phyloP scores from a whole-genome alignment of 1,284 basidiomycete species.

The Ustilago hordei region DNA sequence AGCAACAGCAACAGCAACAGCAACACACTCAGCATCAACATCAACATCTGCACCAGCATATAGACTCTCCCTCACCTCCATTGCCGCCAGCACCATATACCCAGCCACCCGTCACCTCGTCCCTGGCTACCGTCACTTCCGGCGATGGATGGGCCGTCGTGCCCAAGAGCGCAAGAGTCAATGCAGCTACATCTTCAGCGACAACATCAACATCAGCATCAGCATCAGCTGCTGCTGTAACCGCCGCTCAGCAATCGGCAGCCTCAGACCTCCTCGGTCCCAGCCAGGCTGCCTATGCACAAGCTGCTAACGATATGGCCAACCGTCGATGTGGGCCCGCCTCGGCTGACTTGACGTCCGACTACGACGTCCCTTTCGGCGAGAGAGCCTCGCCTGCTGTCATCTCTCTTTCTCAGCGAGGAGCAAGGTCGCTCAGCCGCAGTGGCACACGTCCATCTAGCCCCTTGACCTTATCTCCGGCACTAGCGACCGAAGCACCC shows the following conservation, averaged over 20 bases:
- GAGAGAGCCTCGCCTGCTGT: constrained; percentile 48
- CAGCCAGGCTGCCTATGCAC: constrained; percentile 27
- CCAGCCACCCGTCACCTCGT: constrained; percentile 34
- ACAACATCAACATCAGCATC: not conserved
- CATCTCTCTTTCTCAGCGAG: constrained; percentile 44
- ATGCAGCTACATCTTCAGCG: not conserved
- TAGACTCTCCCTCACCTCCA: constrained; percentile 23
- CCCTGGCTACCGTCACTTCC: constrained; percentile 27
- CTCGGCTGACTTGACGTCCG: constrained; percentile 15
- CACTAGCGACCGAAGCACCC: constrained; percentile 16
- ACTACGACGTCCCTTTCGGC: constrained; percentile 47
- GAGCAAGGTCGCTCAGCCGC: constrained; percentile 31
- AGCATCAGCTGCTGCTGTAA: not conserved
- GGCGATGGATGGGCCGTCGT: constrained; percentile 49
- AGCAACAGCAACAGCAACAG: not conserved
- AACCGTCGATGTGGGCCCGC: constrained; percentile 39
- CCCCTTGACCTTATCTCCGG: constrained; percentile 28
- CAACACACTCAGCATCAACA: constrained; percentile 6
- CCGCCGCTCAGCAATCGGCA: constrained; percentile 20
- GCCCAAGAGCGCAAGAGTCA: constrained; percentile 24
- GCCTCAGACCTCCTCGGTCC: constrained; percentile 15
- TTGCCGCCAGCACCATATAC: constrained; percentile 33
- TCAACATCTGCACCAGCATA: constrained; percentile 13
- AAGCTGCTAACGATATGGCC: constrained; percentile 28
- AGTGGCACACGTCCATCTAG: constrained; percentile 30